Evolutionary conservation across 352 stramenopile species (phyloP), one percentile per base, ranked within the genome.

Genomic region (Pythium guiyangense): DNA sequence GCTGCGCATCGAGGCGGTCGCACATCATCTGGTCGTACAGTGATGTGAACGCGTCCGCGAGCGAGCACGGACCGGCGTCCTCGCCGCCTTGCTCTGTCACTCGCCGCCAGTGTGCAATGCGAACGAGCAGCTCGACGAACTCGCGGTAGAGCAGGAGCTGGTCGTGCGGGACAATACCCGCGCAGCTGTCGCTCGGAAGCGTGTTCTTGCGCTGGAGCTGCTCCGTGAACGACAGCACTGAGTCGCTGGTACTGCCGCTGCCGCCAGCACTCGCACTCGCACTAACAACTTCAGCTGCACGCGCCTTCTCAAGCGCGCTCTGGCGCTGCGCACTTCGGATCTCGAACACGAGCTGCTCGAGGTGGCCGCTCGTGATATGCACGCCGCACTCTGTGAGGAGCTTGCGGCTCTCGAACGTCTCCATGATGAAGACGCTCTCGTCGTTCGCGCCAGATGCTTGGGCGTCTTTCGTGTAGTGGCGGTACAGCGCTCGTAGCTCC

Each of bases 111-210:
- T 68, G 43, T n/a, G 71, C 71, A 12, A 86, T 60, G 10, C 78
- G 73, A 26, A 89, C 71, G n/a, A 89, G 70, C 26, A 89, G 53
- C 56, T 89, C 78, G 6, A 82, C 74, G 51, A 89, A 89, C 60
- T 89, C 78, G 11, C 78, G 72, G 37, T 67, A 86, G 0, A 86
- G 60, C 6, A 89, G 22, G 14, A 83, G 48, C 52, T 79, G 63
- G 31, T 76, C 62, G 54, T 62, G 66, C 17, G 65, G 66, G 10
- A 79, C 60, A 39, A 79, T 40, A 27, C 27, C 44, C 6, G 34
- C 29, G 35, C 42, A 54, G 51, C 26, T 78, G 54, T 40, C 10
- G 66, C 50, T 50, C 56, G 61, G 9, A 31, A 48, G 10, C 39
- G 60, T 45, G 55, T 74, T 71, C 48, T 70, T 57, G 10, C 51